Conservation (phyloP, 176 grass and related monocot genomes). For the Themeda triandra region DNA sequence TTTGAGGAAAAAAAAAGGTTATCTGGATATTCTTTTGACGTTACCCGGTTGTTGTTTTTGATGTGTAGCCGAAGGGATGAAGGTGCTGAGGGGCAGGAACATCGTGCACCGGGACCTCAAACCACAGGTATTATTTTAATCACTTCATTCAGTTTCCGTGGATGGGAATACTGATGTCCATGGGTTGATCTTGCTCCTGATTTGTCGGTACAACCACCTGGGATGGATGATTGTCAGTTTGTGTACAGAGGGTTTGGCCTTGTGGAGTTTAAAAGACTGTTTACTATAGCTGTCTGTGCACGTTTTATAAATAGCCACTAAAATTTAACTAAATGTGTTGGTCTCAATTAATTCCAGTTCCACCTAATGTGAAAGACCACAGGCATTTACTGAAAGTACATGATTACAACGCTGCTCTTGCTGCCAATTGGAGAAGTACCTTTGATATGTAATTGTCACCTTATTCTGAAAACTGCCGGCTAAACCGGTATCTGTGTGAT, state of each 20-base stretch:
- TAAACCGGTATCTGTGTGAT: no score
- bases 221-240: constrained; percentile 2
- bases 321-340: background rate
- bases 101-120: constrained; percentile 82
- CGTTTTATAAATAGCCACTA: constrained; percentile 6
- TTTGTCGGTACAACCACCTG: background rate
- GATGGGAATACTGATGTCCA: background rate
- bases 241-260: background rate
- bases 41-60: background rate
- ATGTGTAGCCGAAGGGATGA: constrained; percentile 55
- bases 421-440: no score
- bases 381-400: background rate
- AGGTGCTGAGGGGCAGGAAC: constrained; percentile 41
- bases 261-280: background rate
- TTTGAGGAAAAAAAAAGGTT: no score
- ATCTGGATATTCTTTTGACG: background rate
- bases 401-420: no score
- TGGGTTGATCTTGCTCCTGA: background rate
- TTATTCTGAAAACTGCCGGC: no score
- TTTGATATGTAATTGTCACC: no score
- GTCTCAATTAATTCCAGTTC: background rate
- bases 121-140: constrained; percentile 47
- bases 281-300: background rate
- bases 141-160: background rate
- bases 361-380: background rate